Evolutionary conservation across 331 rosid species (phyloP), one percentile per base, ranked within the genome.

Genomic region (Malus hybrid): DNA sequence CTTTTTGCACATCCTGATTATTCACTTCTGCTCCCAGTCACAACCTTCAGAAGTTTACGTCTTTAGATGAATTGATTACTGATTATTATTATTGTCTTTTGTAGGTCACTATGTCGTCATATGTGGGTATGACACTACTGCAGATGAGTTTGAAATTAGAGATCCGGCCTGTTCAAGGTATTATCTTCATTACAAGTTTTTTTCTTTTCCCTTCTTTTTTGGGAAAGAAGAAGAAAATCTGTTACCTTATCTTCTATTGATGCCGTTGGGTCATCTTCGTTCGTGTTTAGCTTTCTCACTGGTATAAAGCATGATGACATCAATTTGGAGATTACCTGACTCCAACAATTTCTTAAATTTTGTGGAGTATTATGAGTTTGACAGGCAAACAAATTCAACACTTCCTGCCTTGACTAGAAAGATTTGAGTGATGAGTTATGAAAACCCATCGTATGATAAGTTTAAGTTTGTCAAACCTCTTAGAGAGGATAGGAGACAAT

Each of bases 71-170:
- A 62, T 80, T 60, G 27, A 65, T 76, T 76, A 64, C 76, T 71
- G 59, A 79, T 61, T 39, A 34, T 27, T 42, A 7, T 39, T 39
- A 39, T 39, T 39, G 66, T 78, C 57, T 63, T 80, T 42, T 79
- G 77, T 83, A 92, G 99, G 99, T 83, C 97, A 95, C 83, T 95
- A 87, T 82, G 88, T 95, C 12, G 80, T 95, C 87, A 87, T 95
- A 77, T 92, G 99, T 70, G 99, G 99, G 71, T 95, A 92, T 82
- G 96, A 95, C 76, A 84, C 86, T 75, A 90, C 69, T 77, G 89
- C 91, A 13, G 97, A 92, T 67, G 94, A 92, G 91, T 95, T 95
- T 87, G 99, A 92, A 89, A 95, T 95, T 74, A 89, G 99, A 89
- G 98, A 95, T 90, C 99, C 99, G 12, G 97, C 92, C 65, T 86